These are phyloP conservation scores for Ogataea naganishii DNA, from an alignment of 805 yeast genomes.

Conservation along the genomic window DNA sequence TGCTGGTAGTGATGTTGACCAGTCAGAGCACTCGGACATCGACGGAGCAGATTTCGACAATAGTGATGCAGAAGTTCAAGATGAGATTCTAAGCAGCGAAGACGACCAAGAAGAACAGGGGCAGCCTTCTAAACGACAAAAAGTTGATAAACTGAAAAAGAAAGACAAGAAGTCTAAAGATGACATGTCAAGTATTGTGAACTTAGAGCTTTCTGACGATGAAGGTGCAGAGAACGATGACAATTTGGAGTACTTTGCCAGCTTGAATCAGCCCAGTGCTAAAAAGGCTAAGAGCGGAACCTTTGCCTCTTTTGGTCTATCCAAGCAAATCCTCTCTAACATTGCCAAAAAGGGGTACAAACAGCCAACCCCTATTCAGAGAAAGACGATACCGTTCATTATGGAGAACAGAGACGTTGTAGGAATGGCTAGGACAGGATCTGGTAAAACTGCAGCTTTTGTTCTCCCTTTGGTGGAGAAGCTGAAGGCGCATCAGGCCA, in stretches of 20 bases:
- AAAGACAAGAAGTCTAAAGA: constrained; percentile 10
- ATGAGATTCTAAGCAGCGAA: constrained; percentile 41
- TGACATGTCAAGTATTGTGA: constrained; percentile 11
- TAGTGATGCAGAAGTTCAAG: constrained; percentile 30
- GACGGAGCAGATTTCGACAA: constrained; percentile 21
- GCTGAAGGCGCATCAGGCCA: constrained; percentile 75
- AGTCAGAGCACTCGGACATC: too few relatives aligned
- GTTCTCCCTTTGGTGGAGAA: constrained; percentile 83
- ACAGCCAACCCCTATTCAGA: constrained; percentile 96
- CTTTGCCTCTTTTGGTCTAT: constrained; percentile 84
- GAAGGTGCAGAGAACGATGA: constrained; percentile 24
- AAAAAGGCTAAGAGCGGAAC: constrained; percentile 70
- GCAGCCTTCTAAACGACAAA: constrained; percentile 22
- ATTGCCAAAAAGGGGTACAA: constrained; percentile 80
- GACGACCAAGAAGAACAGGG: constrained; percentile 34
- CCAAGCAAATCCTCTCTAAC: constrained; percentile 59
- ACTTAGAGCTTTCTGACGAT: constrained; percentile 26
- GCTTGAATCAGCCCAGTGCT: constrained; percentile 21
- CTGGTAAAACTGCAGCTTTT: constrained; percentile 98
- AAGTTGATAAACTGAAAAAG: constrained; percentile 11
- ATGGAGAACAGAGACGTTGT: constrained; percentile 88
- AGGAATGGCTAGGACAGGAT: constrained; percentile 99
- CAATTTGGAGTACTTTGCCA: constrained; percentile 26
- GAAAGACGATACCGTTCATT: constrained; percentile 88
- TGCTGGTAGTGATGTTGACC: constrained; percentile 30